Percentiles rank a stretch among this genome's conserved stretches.
Evolutionary conservation across 768 basidiomycete genomes (phyloP).

Genomic region (Mycena albidolilacea): DNA sequence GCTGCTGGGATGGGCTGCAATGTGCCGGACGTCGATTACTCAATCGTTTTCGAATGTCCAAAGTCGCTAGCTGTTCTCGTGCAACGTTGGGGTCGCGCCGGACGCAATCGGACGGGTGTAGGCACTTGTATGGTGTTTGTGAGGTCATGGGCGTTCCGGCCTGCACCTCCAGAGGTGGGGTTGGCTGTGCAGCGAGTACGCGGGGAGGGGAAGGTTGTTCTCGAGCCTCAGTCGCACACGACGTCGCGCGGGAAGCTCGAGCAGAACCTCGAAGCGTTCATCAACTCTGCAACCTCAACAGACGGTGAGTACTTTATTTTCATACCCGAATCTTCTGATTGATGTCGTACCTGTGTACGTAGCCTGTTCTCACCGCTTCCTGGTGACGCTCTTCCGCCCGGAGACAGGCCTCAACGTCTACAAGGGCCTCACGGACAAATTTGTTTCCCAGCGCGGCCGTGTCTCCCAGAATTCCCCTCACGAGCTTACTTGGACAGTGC

Average conservation of each 20-base stretch:
- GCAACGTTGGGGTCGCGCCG: too few species aligned
- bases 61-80: too few species aligned
- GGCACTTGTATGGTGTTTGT: slow-evolving; percentile 38
- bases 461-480: slow-evolving; percentile 12
- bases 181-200: slow-evolving; percentile 9
- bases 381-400: slow-evolving; percentile 29
- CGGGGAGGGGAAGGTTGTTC: too few species aligned
- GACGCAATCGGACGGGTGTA: background rate
- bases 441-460: slow-evolving; percentile 1
- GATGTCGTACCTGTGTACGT: background rate
- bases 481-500: slow-evolving; percentile 27
- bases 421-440: slow-evolving; percentile 9
- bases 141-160: slow-evolving; percentile 37
- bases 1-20: too few species aligned
- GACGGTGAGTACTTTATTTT: slow-evolving; percentile 6
- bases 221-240: slow-evolving; percentile 13
- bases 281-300: slow-evolving; percentile 27
- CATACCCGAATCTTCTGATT: background rate
- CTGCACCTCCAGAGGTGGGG: slow-evolving; percentile 13
- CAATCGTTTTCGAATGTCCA: too few species aligned
- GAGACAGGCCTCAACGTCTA: slow-evolving; percentile 30
- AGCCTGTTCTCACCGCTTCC: slow-evolving; percentile 36
- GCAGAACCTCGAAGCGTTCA: slow-evolving; percentile 29
- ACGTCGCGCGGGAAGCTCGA: slow-evolving; percentile 31
- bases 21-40: too few species aligned